These are phyloP conservation scores for Thermochaetoides thermophila DNA, from an alignment of 495 filamentous ascomycete genomes.

Conservation along the genomic window DNA sequence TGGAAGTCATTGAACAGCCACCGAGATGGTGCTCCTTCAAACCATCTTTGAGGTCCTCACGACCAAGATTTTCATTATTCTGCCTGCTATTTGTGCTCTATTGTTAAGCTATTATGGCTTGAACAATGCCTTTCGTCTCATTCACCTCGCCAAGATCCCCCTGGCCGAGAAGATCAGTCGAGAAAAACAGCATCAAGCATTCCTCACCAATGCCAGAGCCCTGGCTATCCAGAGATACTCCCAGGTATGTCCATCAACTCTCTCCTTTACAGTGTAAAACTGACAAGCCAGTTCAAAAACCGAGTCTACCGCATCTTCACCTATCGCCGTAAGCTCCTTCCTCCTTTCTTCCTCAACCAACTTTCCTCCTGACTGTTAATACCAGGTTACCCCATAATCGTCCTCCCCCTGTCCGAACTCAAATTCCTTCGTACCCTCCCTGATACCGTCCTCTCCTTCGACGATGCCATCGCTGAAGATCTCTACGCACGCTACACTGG, in stretches of 20 bases:
- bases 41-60: conserved; percentile 16
- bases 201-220: conserved; percentile 10
- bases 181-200: conserved; percentile 21
- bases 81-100: conserved; percentile 12
- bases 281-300: conserved; percentile 17
- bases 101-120: conserved; percentile 1
- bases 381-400: conserved; percentile 15
- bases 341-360: background rate
- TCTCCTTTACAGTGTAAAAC: no score
- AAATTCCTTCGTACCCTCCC: conserved; percentile 22
- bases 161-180: conserved; percentile 16
- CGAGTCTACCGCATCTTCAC: conserved; percentile 20
- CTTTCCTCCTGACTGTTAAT: background rate
- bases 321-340: conserved; percentile 10
- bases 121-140: conserved; percentile 16
- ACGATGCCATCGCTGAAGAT: conserved; percentile 16
- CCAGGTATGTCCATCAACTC: conserved; percentile 9
- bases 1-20: no score
- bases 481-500: conserved; percentile 18
- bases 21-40: conserved; percentile 9
- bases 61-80: conserved; percentile 9
- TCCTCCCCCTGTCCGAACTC: conserved; percentile 20
- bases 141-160: no score
- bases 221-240: conserved; percentile 22
- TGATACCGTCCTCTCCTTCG: conserved; percentile 22